Percentiles rank a stretch among this genome's conserved stretches.
Conservation (phyloP, 352 stramenopile genomes). For the Phytophthora uliginosa region DNA sequence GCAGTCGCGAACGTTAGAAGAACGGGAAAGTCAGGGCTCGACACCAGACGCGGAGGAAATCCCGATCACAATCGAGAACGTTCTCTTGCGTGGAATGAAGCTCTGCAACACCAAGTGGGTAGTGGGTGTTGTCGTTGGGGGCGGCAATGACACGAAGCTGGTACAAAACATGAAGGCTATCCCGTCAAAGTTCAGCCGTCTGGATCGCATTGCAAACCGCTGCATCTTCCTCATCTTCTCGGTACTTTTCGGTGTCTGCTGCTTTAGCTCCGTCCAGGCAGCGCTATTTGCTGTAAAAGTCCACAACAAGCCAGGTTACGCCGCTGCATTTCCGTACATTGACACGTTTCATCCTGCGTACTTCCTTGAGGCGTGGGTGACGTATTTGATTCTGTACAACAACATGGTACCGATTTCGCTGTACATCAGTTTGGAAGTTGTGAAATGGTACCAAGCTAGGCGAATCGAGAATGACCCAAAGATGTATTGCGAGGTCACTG, state of each 20-base stretch:
- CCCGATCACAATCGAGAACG: conserved; percentile 83
- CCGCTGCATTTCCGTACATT: conserved; percentile 42
- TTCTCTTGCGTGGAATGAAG: conserved; percentile 85
- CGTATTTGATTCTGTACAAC: conserved; percentile 91
- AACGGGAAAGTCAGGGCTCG: not conserved
- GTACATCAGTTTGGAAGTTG: conserved; percentile 98
- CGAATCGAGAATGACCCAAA: conserved; percentile 92
- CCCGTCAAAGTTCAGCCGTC: conserved; percentile 87
- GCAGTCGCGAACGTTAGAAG: conserved; percentile 4
- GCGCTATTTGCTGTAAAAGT: conserved; percentile 55
- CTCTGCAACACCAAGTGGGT: conserved; percentile 89
- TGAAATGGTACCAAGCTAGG: conserved; percentile 96
- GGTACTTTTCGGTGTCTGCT: conserved; percentile 78
- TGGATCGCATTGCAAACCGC: conserved; percentile 82
- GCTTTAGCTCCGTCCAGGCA: conserved; percentile 73
- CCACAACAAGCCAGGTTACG: conserved; percentile 27
- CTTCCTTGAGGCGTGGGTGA: conserved; percentile 78
- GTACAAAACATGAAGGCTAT: conserved; percentile 90
- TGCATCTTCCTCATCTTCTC: conserved; percentile 90
- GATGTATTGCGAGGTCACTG: conserved; percentile 64
- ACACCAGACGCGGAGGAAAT: conserved; percentile 61
- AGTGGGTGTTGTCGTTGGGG: conserved; percentile 81
- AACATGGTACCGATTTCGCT: conserved; percentile 97
- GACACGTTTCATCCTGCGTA: conserved; percentile 41
- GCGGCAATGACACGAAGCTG: conserved; percentile 85